Evolutionary conservation across 768 basidiomycete species (phyloP).

Genomic region (Boletus edulis): DNA sequence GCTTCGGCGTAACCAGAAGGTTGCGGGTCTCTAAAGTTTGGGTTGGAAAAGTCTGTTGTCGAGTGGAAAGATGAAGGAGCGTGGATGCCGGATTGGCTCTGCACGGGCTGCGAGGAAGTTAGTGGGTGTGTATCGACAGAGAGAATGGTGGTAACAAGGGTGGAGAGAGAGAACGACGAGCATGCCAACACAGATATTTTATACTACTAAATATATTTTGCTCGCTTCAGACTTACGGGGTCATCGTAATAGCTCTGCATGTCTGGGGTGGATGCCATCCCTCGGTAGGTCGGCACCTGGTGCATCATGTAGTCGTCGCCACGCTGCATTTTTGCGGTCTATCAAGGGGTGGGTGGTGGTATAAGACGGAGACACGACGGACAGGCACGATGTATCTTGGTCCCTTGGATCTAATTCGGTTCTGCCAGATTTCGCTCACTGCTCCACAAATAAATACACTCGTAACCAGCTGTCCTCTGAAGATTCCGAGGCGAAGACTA

Average conservation of each 20-base stretch:
- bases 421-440: not conserved
- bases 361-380: not conserved
- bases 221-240: slow-evolving; percentile 12
- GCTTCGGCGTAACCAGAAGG: slow-evolving; percentile 24
- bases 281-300: slow-evolving; percentile 21
- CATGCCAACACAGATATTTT: not conserved
- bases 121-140: too few relatives aligned
- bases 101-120: slow-evolving; percentile 24
- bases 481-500: too few relatives aligned
- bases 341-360: not conserved
- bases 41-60: slow-evolving; percentile 19
- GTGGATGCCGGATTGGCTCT: slow-evolving; percentile 35
- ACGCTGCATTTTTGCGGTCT: slow-evolving; percentile 16
- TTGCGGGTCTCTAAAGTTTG: slow-evolving; percentile 23
- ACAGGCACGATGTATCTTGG: too few relatives aligned
- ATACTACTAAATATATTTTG: slow-evolving; percentile 1
- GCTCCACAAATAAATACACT: too few relatives aligned
- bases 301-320: slow-evolving; percentile 26
- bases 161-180: not conserved
- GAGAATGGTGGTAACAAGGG: not conserved
- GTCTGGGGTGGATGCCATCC: slow-evolving; percentile 23
- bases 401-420: slow-evolving; percentile 5
- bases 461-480: too few relatives aligned
- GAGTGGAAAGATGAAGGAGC: slow-evolving; percentile 33
- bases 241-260: slow-evolving; percentile 32